These are phyloP conservation scores for Salvia sclarea DNA, from an alignment of 305 asterid species.

Conservation along the genomic window DNA sequence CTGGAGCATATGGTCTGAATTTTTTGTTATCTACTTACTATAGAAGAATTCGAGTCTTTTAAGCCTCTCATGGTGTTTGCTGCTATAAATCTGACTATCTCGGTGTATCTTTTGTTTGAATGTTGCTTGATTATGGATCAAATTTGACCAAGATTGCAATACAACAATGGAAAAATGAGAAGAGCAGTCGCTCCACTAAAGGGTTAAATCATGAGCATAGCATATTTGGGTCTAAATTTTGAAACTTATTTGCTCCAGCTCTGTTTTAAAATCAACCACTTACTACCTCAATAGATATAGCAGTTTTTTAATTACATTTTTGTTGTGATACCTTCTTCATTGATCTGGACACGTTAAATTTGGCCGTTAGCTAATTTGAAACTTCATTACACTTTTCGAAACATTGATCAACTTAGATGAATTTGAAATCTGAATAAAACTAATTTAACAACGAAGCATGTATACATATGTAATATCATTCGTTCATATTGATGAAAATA, in stretches of 20 bases:
- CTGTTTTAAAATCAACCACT: too few relatives aligned
- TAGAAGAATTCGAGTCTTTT: background rate
- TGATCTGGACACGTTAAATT: background rate
- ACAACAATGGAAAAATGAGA: background rate
- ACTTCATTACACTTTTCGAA: background rate
- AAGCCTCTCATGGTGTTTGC: slow-evolving; percentile 4
- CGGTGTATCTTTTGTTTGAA: background rate
- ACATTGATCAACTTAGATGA: background rate
- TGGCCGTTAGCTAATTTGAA: background rate
- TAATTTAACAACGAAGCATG: background rate
- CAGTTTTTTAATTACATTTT: too few relatives aligned
- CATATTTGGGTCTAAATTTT: too few relatives aligned
- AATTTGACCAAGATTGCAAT: background rate
- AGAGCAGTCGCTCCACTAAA: background rate
- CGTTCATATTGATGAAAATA: background rate
- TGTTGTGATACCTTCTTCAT: background rate
- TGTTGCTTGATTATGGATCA: background rate
- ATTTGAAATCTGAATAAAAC: background rate
- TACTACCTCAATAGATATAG: too few relatives aligned
- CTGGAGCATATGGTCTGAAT: slow-evolving; percentile 18
- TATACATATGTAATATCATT: background rate
- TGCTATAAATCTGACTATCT: background rate
- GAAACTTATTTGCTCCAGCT: too few relatives aligned
- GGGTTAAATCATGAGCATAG: too few relatives aligned
- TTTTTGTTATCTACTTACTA: slow-evolving; percentile 13